Evolutionary conservation across 2,329 filamentous ascomycete genomes (phyloP).

Genomic region (Coleophoma crateriformis): DNA sequence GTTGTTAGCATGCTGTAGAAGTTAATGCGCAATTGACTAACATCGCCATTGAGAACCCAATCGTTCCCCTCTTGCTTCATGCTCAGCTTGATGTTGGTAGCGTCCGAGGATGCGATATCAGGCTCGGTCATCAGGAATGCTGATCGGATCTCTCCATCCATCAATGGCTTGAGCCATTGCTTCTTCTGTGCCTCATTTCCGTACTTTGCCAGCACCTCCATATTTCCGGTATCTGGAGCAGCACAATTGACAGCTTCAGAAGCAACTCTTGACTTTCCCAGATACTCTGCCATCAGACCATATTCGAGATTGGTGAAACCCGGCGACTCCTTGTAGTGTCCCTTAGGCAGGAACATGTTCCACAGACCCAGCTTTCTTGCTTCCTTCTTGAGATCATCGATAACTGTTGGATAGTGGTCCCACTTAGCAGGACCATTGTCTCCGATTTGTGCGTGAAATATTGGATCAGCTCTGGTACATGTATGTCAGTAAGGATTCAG

Average conservation of each 20-base stretch:
- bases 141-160: conserved; percentile 80
- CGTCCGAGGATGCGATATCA: conserved; percentile 82
- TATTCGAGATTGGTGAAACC: conserved; percentile 96
- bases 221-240: conserved; percentile 89
- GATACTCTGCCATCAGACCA: conserved; percentile 92
- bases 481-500: conserved; percentile 2
- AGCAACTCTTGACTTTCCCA: conserved; percentile 79
- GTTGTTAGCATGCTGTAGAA: conserved; percentile 10
- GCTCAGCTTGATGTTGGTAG: conserved; percentile 82
- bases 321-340: conserved; percentile 91
- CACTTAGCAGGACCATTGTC: conserved; percentile 67
- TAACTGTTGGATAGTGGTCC: conserved; percentile 69
- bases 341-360: conserved; percentile 97
- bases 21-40: conserved; percentile 32
- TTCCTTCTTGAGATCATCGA: conserved; percentile 85
- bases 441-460: conserved; percentile 77
- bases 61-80: conserved; percentile 81
- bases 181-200: conserved; percentile 81
- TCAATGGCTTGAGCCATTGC: conserved; percentile 73
- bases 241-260: conserved; percentile 87
- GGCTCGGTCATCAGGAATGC: conserved; percentile 95
- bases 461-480: conserved; percentile 60
- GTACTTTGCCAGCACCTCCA: conserved; percentile 92
- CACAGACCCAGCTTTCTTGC: conserved; percentile 81
- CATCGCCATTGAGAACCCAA: conserved; percentile 84